Evolutionary conservation across 2,329 filamentous ascomycete species (phyloP).

Genomic region (Chalaropsis thielavioides): DNA sequence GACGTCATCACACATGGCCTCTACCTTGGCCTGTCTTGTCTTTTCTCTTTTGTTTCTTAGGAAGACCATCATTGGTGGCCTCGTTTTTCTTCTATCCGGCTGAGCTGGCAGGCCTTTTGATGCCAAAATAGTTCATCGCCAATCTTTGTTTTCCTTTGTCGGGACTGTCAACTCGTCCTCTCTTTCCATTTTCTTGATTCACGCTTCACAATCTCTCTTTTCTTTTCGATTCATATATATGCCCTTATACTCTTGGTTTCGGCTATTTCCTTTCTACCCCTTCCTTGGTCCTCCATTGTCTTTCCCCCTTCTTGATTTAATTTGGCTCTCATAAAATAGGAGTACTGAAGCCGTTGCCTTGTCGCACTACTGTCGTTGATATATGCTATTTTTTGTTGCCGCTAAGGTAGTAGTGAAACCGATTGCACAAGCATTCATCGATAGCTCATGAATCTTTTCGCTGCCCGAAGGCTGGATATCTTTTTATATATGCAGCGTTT

Average conservation of each 20-base stretch:
- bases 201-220: not conserved
- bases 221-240: slow-evolving; percentile 8
- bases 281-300: not conserved
- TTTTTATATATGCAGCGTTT: slow-evolving; percentile 1
- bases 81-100: not conserved
- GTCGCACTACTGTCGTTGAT: not conserved
- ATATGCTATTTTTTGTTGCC: not conserved
- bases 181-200: slow-evolving; percentile 10
- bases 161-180: not conserved
- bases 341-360: not conserved
- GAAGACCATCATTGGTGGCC: not conserved
- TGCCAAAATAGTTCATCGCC: not conserved
- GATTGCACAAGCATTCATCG: not conserved
- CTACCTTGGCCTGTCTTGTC: not conserved
- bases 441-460: not conserved
- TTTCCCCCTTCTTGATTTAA: not conserved
- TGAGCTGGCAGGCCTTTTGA: not conserved
- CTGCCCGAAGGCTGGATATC: not conserved
- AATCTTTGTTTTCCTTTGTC: not conserved
- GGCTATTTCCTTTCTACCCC: not conserved
- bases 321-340: slow-evolving; percentile 1
- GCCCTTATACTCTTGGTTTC: not conserved
- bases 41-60: slow-evolving; percentile 1
- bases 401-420: not conserved
- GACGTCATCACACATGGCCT: not conserved